These are phyloP conservation scores for Xylariaceae sp. DNA, from an alignment of 2,329 filamentous ascomycete genomes.

Conservation along the genomic window DNA sequence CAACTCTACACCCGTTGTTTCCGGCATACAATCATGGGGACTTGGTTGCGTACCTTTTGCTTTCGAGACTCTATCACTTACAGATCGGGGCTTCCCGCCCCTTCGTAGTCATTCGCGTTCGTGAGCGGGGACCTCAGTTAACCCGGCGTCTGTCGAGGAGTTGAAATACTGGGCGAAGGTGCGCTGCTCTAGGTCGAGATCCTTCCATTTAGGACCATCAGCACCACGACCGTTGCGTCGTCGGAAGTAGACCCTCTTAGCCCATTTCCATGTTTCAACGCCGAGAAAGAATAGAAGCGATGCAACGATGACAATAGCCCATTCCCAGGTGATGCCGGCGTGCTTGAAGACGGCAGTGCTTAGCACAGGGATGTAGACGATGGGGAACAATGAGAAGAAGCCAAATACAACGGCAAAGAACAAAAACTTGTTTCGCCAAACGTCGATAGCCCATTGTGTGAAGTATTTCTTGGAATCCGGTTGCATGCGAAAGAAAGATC, in stretches of 20 bases:
- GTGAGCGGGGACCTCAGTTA: slow-evolving; percentile 1
- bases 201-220: slow-evolving; percentile 32
- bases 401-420: slow-evolving; percentile 60
- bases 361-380: slow-evolving; percentile 59
- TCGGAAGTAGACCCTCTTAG: slow-evolving; percentile 47
- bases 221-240: slow-evolving; percentile 16
- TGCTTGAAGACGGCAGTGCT: slow-evolving; percentile 61
- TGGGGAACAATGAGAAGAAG: slow-evolving; percentile 48
- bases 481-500: slow-evolving; percentile 74
- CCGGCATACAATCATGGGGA: no score
- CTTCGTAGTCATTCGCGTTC: slow-evolving; percentile 26
- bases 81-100: slow-evolving; percentile 20
- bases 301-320: slow-evolving; percentile 57
- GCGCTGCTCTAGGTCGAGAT: slow-evolving; percentile 39
- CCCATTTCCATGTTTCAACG: slow-evolving; percentile 59
- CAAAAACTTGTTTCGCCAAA: slow-evolving; percentile 71
- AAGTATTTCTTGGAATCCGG: slow-evolving; percentile 58
- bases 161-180: slow-evolving; percentile 39
- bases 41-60: no score
- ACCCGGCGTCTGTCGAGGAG: slow-evolving; percentile 1
- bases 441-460: slow-evolving; percentile 64
- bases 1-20: no score
- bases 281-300: slow-evolving; percentile 56
- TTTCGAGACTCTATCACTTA: neutral
- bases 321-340: slow-evolving; percentile 60